Evolutionary conservation across 1,284 basidiomycete genomes (phyloP).

Genomic region (Peniophora sp.): DNA sequence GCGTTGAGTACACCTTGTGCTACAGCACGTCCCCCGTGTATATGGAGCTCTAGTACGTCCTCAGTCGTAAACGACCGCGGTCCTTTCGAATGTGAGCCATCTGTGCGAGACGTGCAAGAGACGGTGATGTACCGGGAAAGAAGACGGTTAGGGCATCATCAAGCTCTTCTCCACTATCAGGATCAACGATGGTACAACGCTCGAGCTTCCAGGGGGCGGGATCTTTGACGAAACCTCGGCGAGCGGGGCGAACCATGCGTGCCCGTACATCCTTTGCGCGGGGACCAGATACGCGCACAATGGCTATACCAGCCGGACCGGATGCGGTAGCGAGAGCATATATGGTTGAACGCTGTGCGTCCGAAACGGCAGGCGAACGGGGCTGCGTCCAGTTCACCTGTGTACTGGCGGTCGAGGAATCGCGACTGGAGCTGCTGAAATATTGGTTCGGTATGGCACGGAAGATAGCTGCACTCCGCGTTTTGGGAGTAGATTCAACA

Average conservation of each 20-base stretch:
- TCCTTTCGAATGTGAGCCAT: slow-evolving; percentile 25
- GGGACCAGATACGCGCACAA: slow-evolving; percentile 78
- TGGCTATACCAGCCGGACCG: slow-evolving; percentile 75
- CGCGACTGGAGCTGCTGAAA: background rate
- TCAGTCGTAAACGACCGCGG: slow-evolving; percentile 78
- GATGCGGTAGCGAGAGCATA: slow-evolving; percentile 82
- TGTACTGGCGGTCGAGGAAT: too few relatives aligned
- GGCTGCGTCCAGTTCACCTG: too few relatives aligned
- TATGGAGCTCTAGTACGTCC: slow-evolving; percentile 78
- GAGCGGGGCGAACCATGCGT: slow-evolving; percentile 35
- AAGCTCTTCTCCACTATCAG: slow-evolving; percentile 51
- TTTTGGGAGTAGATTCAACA: too few relatives aligned
- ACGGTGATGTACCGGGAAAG: slow-evolving; percentile 53
- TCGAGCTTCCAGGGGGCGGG: slow-evolving; percentile 60
- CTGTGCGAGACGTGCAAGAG: slow-evolving; percentile 2
- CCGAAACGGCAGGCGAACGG: slow-evolving; percentile 28
- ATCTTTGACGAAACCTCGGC: slow-evolving; percentile 10
- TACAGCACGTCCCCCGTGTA: slow-evolving; percentile 82
- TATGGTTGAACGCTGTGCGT: slow-evolving; percentile 66
- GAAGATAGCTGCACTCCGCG: too few relatives aligned
- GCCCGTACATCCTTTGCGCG: slow-evolving; percentile 53
- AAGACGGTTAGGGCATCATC: slow-evolving; percentile 79
- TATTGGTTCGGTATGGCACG: background rate
- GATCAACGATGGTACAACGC: slow-evolving; percentile 63
- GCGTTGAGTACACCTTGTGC: slow-evolving; percentile 61